Percentiles rank a stretch among this genome's conserved stretches.
phyloP scores from a whole-genome alignment of 2,329 filamentous ascomycete species.

The Sordariomycetes sp. region DNA sequence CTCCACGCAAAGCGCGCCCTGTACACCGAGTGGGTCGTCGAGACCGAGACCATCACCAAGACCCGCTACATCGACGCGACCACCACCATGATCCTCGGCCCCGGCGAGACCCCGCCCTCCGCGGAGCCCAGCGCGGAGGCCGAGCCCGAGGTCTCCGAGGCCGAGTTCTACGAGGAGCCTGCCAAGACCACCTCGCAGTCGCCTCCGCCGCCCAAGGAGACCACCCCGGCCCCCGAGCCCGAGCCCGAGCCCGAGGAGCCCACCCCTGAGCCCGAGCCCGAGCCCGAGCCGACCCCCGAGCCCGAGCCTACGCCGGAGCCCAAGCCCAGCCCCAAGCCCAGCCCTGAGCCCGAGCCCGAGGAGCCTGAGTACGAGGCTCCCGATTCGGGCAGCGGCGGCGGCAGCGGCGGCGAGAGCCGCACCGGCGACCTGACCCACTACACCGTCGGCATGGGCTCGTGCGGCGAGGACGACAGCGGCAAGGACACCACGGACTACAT shows the following conservation, averaged over 20 bases:
- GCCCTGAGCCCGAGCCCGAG: conserved; percentile 7
- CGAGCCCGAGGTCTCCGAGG: conserved; percentile 5
- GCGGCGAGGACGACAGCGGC: conserved; percentile 49
- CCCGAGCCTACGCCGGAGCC: conserved; percentile 6
- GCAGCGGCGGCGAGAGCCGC: conserved; percentile 10
- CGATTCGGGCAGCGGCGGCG: background rate
- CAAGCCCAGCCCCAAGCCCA: conserved; percentile 5
- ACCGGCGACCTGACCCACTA: conserved; percentile 66
- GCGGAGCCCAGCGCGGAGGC: conserved; percentile 9
- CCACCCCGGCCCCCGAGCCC: conserved; percentile 7
- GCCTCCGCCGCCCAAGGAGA: conserved; percentile 3
- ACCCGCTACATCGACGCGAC: conserved; percentile 29
- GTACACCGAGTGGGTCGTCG: conserved; percentile 19
- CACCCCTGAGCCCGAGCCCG: conserved; percentile 7
- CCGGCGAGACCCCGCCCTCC: conserved; percentile 9
- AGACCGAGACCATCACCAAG: conserved; percentile 27
- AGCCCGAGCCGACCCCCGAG: conserved; percentile 6
- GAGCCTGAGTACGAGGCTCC: background rate
- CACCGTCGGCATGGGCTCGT: conserved; percentile 52
- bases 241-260: conserved; percentile 8
- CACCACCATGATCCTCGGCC: conserved; percentile 11
- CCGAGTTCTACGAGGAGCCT: conserved; percentile 13
- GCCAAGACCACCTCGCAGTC: background rate
- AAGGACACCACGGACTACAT: conserved; percentile 41
- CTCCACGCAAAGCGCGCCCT: conserved; percentile 2